These are phyloP conservation scores for Trifolium repens DNA, from an alignment of 306 rosid species.

Conservation along the genomic window DNA sequence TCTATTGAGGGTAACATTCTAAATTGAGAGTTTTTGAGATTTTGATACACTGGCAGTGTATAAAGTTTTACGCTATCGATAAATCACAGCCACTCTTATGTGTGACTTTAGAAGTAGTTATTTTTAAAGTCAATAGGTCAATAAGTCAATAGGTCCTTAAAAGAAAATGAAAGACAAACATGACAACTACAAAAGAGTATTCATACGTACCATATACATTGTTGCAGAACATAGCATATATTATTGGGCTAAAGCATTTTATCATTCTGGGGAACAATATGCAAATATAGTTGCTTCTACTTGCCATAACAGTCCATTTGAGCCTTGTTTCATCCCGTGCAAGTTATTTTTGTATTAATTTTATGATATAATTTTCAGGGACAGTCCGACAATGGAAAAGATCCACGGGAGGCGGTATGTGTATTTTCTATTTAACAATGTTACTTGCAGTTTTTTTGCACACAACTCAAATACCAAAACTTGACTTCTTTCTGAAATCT, in stretches of 20 bases:
- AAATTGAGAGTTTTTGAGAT: constrained; percentile 10
- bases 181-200: neutral
- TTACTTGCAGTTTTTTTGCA: constrained; percentile 11
- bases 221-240: neutral
- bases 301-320: constrained; percentile 10
- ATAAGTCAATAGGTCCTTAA: neutral
- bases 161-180: constrained; percentile 18
- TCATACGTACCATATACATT: neutral
- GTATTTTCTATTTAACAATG: constrained; percentile 26
- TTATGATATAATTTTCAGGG: constrained; percentile 63
- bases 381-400: constrained; percentile 61
- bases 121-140: no score
- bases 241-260: neutral
- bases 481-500: neutral
- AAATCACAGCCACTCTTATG: no score
- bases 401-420: constrained; percentile 81
- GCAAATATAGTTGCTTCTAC: constrained; percentile 15
- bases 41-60: no score
- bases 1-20: constrained; percentile 10
- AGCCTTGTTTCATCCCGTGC: constrained; percentile 18
- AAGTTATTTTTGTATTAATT: constrained; percentile 17
- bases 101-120: no score
- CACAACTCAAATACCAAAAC: neutral
- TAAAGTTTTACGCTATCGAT: no score
- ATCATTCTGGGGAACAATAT: constrained; percentile 1